Base-by-base conservation (phyloP, 345 rosid species). In the Anacardium occidentale region DNA sequence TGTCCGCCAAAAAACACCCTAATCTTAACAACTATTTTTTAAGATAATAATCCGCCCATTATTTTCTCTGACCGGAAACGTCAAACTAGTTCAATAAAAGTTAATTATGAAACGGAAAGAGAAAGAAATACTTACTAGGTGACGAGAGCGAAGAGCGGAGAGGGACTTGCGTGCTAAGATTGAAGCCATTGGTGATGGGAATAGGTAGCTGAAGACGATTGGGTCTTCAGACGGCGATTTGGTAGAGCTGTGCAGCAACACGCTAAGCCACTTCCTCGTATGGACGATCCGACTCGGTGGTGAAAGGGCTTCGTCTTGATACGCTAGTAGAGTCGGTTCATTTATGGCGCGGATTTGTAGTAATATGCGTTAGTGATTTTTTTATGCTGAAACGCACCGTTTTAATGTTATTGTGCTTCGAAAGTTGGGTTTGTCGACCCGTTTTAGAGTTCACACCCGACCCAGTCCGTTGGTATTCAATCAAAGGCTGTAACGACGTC, bases 161-260 rank as follows among this genome's bases (percentile, higher is more conserved):
- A 91, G 74, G 34, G 98, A 90, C 85, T 85, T 90, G 80, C 97
- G 96, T 85, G 91, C 97, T 56, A 94, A 75, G 69, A 91, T 84
- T 57, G 89, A 85, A 76, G 91, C 94, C 89, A 91, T 89, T 71
- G 77, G 54, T 70, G 50, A 22, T 5, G 71, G 63, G 34, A 62
- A 26, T 50, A 24, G 44, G 29, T 17, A 65, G 73, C 74, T 57
- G 65, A 70, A 70, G 66, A 59, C 58, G 45, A 24, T 9, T 45
- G 29, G 45, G 26, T n/a, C 66, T 60, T 48, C 58, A 26, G 59
- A 58, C 26, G 61, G 72, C 32, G 24, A 45, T 20, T 29, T 66
- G 26, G 15, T 53, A 15, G 37, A 0, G 37, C 29, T 58, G 34
- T 13, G 1, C 18, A 26, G 20, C 17, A 40, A 63, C 67, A 13